A percentile compares a stretch with the other conserved stretches of the same genome.
Evolutionary conservation across 2,329 filamentous ascomycete species (phyloP).

Genomic region (Trichothecium roseum): DNA sequence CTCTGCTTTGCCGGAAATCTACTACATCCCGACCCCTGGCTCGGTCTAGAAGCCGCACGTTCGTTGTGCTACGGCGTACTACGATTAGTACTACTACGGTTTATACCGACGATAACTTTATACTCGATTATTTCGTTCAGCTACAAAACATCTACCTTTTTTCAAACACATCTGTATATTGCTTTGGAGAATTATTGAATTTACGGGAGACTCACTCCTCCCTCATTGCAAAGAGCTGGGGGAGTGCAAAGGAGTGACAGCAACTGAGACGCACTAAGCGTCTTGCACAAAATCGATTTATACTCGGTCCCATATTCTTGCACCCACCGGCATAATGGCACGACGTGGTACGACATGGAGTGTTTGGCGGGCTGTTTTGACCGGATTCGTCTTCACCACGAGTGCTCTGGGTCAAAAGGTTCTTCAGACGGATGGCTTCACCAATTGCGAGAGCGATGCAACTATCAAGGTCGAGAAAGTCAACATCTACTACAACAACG

Average conservation of each 20-base stretch:
- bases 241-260: too few relatives aligned
- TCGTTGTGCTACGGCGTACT: too few relatives aligned
- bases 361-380: slow-evolving; percentile 20
- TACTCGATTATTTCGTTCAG: too few relatives aligned
- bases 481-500: slow-evolving; percentile 69
- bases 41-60: neutral
- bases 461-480: slow-evolving; percentile 62
- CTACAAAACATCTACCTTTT: too few relatives aligned
- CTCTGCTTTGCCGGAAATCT: slow-evolving; percentile 4
- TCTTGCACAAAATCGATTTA: too few relatives aligned
- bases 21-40: slow-evolving; percentile 20
- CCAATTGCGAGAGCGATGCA: slow-evolving; percentile 47
- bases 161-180: too few relatives aligned
- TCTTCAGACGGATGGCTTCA: slow-evolving; percentile 72
- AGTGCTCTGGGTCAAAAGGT: slow-evolving; percentile 56
- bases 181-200: too few relatives aligned
- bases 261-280: too few relatives aligned
- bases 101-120: too few relatives aligned
- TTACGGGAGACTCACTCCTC: too few relatives aligned
- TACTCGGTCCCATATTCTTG: slow-evolving; percentile 1
- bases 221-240: too few relatives aligned
- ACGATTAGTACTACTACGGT: too few relatives aligned
- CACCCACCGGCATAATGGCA: slow-evolving; percentile 17
- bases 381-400: slow-evolving; percentile 23
- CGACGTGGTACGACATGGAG: slow-evolving; percentile 13